Evolutionary conservation across 2,329 filamentous ascomycete genomes (phyloP), one percentile per base, ranked within the genome.

Genomic region (Hymenoscyphus fraxineus): DNA sequence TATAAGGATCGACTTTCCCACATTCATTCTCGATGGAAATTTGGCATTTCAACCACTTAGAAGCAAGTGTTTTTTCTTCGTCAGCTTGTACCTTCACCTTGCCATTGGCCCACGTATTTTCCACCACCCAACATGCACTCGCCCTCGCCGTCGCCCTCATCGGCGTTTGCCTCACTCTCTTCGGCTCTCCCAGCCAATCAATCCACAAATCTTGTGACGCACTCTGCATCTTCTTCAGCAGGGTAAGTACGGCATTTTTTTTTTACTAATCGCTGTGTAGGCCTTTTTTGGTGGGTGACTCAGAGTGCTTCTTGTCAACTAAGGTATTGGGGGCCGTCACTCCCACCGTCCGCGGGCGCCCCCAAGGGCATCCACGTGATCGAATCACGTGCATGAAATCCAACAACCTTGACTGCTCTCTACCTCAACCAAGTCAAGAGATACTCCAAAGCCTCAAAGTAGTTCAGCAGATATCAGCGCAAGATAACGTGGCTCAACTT

Each of bases 261-360:
- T 66, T 66, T 67, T 67, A 67, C 64, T 67, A 66, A 67, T 27
- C 61, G 40, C 1, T 38, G 2, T 19, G n/a, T 22, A 64, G 64
- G 64, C 65, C 62, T 60, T 62, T 19, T 7, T 16, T 16, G 40
- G 16, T n/a, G n/a, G n/a, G n/a, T n/a, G n/a, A n/a, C n/a, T n/a
- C n/a, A n/a, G n/a, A n/a, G n/a, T n/a, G n/a, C n/a, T n/a, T n/a
- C n/a, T n/a, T n/a, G n/a, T n/a, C n/a, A n/a, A n/a, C n/a, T n/a
- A n/a, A n/a, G n/a, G n/a, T n/a, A n/a, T n/a, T n/a, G n/a, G n/a
- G n/a, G n/a, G n/a, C n/a, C n/a, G n/a, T n/a, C n/a, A n/a, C n/a
- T n/a, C n/a, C n/a, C n/a, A n/a, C n/a, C n/a, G n/a, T n/a, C n/a
- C n/a, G n/a, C n/a, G n/a, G n/a, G n/a, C n/a, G n/a, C n/a, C n/a